Evolutionary conservation across 2,329 filamentous ascomycete genomes (phyloP).

Genomic region (Fusarium pseudoanthophilum): DNA sequence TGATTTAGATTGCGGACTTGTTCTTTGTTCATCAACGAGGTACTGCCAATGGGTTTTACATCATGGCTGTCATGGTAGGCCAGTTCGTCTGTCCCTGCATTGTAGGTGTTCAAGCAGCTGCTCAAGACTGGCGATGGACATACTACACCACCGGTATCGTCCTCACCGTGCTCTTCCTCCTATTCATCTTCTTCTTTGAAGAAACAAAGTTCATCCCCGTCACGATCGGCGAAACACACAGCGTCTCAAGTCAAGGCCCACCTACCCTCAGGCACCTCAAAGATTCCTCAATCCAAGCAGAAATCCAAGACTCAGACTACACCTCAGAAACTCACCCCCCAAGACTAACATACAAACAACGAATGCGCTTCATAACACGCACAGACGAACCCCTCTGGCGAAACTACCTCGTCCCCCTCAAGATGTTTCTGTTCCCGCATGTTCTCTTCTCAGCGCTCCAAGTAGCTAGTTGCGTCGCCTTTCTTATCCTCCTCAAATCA

Average conservation of each 20-base stretch:
- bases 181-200: conserved; percentile 42
- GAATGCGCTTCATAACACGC: conserved; percentile 34
- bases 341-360: conserved; percentile 1
- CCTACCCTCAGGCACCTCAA: not conserved
- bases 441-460: conserved; percentile 53
- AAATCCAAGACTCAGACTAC: not conserved
- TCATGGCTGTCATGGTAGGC: conserved; percentile 46
- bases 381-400: conserved; percentile 30
- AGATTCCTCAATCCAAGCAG: not conserved
- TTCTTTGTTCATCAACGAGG: conserved; percentile 49
- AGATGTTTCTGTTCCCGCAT: conserved; percentile 48
- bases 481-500: conserved; percentile 38
- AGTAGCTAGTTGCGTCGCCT: conserved; percentile 45
- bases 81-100: conserved; percentile 46
- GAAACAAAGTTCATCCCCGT: conserved; percentile 46
- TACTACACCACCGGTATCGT: conserved; percentile 40
- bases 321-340: not conserved
- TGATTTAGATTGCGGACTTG: conserved; percentile 41
- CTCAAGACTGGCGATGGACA: conserved; percentile 39
- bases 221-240: not conserved
- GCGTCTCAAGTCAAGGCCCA: not conserved
- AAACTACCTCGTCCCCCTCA: conserved; percentile 27
- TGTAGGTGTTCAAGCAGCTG: conserved; percentile 39
- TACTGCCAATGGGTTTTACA: conserved; percentile 47
- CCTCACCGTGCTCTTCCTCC: conserved; percentile 29